Percentiles rank a stretch among this genome's conserved stretches.
phyloP scores from a whole-genome alignment of 192 early-diverging fungal species.

The Cladochytrium replicatum region DNA sequence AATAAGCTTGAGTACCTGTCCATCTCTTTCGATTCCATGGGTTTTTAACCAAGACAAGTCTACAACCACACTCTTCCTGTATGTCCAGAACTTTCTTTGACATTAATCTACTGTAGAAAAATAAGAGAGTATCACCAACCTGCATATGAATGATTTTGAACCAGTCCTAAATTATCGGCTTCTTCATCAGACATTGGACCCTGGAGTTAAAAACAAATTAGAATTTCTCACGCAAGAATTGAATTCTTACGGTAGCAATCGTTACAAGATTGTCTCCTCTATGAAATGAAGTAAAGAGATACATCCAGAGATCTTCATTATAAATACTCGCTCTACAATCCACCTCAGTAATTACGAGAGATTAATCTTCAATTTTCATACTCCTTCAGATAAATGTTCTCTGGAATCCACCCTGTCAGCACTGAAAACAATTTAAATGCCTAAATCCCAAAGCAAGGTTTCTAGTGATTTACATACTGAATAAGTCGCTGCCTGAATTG shows the following conservation, averaged over 20 bases:
- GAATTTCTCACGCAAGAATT: not conserved
- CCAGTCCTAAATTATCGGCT: constrained; percentile 60
- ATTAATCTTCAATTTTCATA: constrained; percentile 9
- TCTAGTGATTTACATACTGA: constrained; percentile 27
- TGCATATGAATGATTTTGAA: constrained; percentile 86
- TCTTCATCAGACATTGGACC: constrained; percentile 55
- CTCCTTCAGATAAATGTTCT: constrained; percentile 79
- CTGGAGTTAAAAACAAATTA: constrained; percentile 8
- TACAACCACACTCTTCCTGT: constrained; percentile 45
- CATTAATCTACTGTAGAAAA: constrained; percentile 1
- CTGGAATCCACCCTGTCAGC: constrained; percentile 90
- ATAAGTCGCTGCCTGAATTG: constrained; percentile 85
- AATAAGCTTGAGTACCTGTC: constrained; percentile 65
- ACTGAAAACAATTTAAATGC: constrained; percentile 28
- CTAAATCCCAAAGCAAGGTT: constrained; percentile 1
- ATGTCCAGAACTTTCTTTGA: constrained; percentile 35
- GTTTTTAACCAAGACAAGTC: constrained; percentile 79
- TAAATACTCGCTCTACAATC: constrained; percentile 37
- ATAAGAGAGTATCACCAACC: constrained; percentile 21
- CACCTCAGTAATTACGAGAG: constrained; percentile 1
- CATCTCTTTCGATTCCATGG: constrained; percentile 87
- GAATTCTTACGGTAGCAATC: constrained; percentile 56
- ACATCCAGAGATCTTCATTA: constrained; percentile 57
- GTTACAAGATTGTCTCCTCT: constrained; percentile 71
- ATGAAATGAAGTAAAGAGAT: constrained; percentile 54